These are phyloP conservation scores for Pleurotus cornucopiae DNA, from an alignment of 768 basidiomycete genomes.

Conservation along the genomic window DNA sequence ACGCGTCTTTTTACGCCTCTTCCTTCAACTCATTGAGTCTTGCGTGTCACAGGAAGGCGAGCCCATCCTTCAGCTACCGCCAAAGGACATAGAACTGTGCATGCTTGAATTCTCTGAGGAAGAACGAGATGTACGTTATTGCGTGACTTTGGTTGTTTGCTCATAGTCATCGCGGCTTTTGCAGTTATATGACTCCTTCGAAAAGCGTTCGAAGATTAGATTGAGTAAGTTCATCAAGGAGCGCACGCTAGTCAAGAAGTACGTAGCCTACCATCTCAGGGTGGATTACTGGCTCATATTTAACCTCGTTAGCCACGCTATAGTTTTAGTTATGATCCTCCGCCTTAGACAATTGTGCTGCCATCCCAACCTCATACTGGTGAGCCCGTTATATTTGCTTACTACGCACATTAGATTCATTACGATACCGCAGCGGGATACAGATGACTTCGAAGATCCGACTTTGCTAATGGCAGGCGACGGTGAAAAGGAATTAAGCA, in stretches of 20 bases:
- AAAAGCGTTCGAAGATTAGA: slow-evolving; percentile 47
- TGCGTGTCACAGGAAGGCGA: slow-evolving; percentile 44
- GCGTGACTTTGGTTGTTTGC: background rate
- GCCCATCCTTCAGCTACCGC: slow-evolving; percentile 61
- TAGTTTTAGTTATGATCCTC: slow-evolving; percentile 60
- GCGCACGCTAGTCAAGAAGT: slow-evolving; percentile 72
- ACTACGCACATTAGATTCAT: too few relatives aligned
- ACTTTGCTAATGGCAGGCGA: slow-evolving; percentile 42
- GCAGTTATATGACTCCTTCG: slow-evolving; percentile 58
- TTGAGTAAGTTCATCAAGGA: slow-evolving; percentile 59
- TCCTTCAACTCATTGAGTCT: background rate
- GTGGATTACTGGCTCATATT: slow-evolving; percentile 33
- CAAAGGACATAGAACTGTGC: slow-evolving; percentile 56
- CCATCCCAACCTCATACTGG: slow-evolving; percentile 69
- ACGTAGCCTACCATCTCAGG: slow-evolving; percentile 18
- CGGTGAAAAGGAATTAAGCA: slow-evolving; percentile 50
- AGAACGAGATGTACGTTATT: slow-evolving; percentile 53
- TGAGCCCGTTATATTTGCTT: slow-evolving; percentile 20
- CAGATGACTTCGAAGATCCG: slow-evolving; percentile 47
- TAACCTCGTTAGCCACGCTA: background rate
- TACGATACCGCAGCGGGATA: slow-evolving; percentile 27
- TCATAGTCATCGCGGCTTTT: background rate
- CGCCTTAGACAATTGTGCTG: slow-evolving; percentile 72
- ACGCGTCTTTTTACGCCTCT: background rate
- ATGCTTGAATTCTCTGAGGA: slow-evolving; percentile 60